phyloP scores from a whole-genome alignment of 805 yeast genomes.

The Wickerhamiella musiphila region DNA sequence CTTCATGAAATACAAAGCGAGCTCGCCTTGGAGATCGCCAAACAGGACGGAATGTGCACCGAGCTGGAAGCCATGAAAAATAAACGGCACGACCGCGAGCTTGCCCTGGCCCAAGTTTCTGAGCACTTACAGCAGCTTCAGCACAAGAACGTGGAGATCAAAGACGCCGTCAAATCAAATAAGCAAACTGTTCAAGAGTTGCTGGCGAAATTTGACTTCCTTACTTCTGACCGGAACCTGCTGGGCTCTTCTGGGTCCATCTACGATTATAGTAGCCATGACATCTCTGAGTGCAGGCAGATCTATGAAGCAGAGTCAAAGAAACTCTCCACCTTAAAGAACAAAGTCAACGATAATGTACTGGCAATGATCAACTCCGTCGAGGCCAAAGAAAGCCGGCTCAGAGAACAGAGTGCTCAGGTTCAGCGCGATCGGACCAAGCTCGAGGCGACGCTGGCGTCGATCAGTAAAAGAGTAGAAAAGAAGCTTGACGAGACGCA shows the following conservation, averaged over 20 bases:
- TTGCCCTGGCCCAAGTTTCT: too few relatives aligned
- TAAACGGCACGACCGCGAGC: too few relatives aligned
- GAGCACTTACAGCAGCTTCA: too few relatives aligned
- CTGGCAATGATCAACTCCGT: conserved; percentile 10
- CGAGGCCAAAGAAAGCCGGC: conserved; percentile 10
- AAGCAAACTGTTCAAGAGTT: conserved; percentile 30
- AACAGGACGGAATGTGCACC: too few relatives aligned
- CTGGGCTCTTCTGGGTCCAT: conserved; percentile 22
- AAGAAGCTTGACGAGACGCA: conserved; percentile 60
- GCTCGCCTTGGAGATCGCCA: too few relatives aligned
- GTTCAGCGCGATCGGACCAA: conserved; percentile 1
- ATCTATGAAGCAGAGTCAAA: conserved; percentile 39
- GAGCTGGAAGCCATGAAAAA: too few relatives aligned
- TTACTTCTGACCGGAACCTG: conserved; percentile 21
- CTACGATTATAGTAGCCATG: conserved; percentile 23
- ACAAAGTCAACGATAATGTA: conserved; percentile 33
- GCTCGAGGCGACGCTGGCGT: conserved; percentile 4
- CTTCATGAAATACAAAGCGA: too few relatives aligned
- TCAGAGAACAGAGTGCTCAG: conserved; percentile 1
- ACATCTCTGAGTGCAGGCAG: conserved; percentile 43
- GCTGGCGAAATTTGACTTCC: conserved; percentile 50
- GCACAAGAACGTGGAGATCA: too few relatives aligned
- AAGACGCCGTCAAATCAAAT: too few relatives aligned
- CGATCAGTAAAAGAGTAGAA: conserved; percentile 56
- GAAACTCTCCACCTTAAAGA: conserved; percentile 49